phyloP scores from a whole-genome alignment of 1,284 basidiomycete genomes.

The Pseudozyma sp. region DNA sequence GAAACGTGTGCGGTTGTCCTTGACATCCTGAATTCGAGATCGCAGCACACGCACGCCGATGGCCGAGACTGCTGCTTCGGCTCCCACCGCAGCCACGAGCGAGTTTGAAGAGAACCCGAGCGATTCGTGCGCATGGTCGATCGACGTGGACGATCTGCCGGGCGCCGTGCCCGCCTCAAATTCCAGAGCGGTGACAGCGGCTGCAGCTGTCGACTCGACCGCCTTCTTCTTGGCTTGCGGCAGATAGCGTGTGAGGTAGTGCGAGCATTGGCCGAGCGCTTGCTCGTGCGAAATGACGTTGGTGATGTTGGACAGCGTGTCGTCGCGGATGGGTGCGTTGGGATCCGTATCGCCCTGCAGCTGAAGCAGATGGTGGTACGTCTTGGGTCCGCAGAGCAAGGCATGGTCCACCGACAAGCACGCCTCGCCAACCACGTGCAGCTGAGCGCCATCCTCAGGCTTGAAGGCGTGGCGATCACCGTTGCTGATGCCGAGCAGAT shows the following conservation, averaged over 20 bases:
- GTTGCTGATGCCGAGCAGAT: slow-evolving; percentile 40
- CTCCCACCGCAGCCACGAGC: slow-evolving; percentile 43
- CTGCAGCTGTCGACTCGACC: slow-evolving; percentile 48
- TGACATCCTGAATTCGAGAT: slow-evolving; percentile 41
- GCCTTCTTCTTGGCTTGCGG: slow-evolving; percentile 48
- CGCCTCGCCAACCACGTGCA: slow-evolving; percentile 46
- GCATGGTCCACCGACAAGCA: slow-evolving; percentile 45
- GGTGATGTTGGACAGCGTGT: slow-evolving; percentile 51
- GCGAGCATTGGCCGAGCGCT: slow-evolving; percentile 48
- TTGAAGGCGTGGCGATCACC: slow-evolving; percentile 40
- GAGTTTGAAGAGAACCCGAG: slow-evolving; percentile 42
- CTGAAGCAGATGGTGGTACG: slow-evolving; percentile 45
- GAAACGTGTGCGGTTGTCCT: slow-evolving; percentile 51
- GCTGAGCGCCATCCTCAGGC: slow-evolving; percentile 24
- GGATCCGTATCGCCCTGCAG: slow-evolving; percentile 40
- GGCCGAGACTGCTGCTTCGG: slow-evolving; percentile 24
- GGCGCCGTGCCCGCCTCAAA: slow-evolving; percentile 46
- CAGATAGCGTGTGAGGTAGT: slow-evolving; percentile 44
- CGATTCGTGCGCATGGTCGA: slow-evolving; percentile 33
- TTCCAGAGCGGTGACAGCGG: slow-evolving; percentile 44
- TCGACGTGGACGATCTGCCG: slow-evolving; percentile 23
- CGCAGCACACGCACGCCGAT: slow-evolving; percentile 36
- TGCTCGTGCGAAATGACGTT: slow-evolving; percentile 56
- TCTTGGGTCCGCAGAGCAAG: slow-evolving; percentile 47
- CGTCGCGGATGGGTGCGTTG: slow-evolving; percentile 32